Evolutionary conservation across 1,139 yeast genomes (phyloP).

Genomic region (Hansenula sp.): DNA sequence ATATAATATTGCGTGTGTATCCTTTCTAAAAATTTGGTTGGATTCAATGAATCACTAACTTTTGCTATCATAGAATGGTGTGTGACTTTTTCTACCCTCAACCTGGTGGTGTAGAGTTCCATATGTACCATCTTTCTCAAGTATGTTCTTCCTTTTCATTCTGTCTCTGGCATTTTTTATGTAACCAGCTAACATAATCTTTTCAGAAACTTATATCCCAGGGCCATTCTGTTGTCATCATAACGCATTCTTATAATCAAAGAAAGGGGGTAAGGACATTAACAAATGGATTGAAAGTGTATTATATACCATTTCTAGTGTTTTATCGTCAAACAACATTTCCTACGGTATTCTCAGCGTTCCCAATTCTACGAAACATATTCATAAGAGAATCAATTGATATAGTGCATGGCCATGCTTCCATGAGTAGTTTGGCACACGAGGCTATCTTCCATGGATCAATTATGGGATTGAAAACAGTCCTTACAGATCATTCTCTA

Average conservation of each 20-base stretch:
- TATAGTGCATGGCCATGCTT: constrained; percentile 94
- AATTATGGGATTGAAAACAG: constrained; percentile 89
- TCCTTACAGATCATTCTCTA: constrained; percentile 92
- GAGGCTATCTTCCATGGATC: constrained; percentile 89
- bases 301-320: constrained; percentile 81
- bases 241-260: constrained; percentile 85
- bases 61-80: constrained; percentile 58
- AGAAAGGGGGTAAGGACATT: constrained; percentile 78
- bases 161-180: no score
- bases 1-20: constrained; percentile 43
- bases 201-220: constrained; percentile 69
- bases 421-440: constrained; percentile 80
- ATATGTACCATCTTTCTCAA: constrained; percentile 71
- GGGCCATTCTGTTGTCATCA: constrained; percentile 89
- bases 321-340: constrained; percentile 79
- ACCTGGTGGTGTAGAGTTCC: constrained; percentile 97
- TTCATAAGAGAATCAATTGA: constrained; percentile 81
- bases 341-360: constrained; percentile 86
- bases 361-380: constrained; percentile 82
- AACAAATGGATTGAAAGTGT: constrained; percentile 89
- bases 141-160: background rate
- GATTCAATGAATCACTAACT: constrained; percentile 2
- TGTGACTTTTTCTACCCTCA: constrained; percentile 98
- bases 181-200: background rate
- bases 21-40: background rate